These are phyloP conservation scores for Leptographium procerum DNA, from an alignment of 2,329 filamentous ascomycete species.

Conservation along the genomic window DNA sequence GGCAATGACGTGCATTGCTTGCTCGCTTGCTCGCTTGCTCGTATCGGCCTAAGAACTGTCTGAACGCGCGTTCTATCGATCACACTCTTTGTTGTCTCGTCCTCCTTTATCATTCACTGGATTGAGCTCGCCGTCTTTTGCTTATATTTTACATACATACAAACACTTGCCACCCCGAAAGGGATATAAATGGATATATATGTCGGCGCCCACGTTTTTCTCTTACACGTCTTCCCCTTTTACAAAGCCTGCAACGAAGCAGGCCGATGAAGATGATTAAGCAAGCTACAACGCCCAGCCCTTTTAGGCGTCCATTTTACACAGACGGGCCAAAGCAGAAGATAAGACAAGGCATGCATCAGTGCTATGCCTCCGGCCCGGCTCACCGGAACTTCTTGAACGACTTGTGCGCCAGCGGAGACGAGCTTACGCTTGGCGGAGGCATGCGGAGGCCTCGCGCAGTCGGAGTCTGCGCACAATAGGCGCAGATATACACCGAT, in stretches of 20 bases:
- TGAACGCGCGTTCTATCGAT: too few relatives aligned
- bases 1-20: too few relatives aligned
- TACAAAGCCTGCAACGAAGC: background rate
- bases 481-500: slow-evolving; percentile 51
- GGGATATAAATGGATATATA: background rate
- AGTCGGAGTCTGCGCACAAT: slow-evolving; percentile 49
- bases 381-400: slow-evolving; percentile 32
- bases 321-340: too few relatives aligned
- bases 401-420: slow-evolving; percentile 34
- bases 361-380: background rate
- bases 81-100: too few relatives aligned
- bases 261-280: background rate
- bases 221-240: background rate
- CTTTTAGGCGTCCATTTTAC: background rate
- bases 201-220: background rate
- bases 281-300: background rate
- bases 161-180: too few relatives aligned
- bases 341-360: too few relatives aligned
- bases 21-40: too few relatives aligned
- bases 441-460: slow-evolving; percentile 35
- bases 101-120: background rate
- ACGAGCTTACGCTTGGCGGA: slow-evolving; percentile 20
- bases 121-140: background rate
- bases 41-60: too few relatives aligned
- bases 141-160: background rate